A percentile compares a stretch with the other conserved stretches of the same genome.
Conservation (phyloP, 345 rosid species). For the Abelmoschus esculentus region DNA sequence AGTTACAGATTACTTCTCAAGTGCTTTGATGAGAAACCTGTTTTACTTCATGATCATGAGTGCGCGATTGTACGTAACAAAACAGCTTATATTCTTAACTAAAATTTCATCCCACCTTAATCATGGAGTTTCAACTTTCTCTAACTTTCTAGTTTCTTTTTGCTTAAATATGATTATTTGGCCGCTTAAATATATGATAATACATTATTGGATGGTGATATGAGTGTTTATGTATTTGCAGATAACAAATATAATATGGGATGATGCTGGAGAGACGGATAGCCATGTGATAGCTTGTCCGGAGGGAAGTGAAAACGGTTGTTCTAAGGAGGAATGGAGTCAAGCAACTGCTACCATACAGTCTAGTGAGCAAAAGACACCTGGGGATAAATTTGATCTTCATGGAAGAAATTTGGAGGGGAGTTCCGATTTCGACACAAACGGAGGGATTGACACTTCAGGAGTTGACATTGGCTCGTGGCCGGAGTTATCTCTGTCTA, state of each 20-base stretch:
- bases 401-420: constrained; percentile 37
- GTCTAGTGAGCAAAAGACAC: constrained; percentile 33
- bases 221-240: constrained; percentile 29
- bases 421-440: constrained; percentile 30
- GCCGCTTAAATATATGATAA: not conserved
- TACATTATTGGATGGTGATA: constrained; percentile 11
- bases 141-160: not conserved
- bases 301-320: constrained; percentile 37
- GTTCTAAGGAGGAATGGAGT: constrained; percentile 39
- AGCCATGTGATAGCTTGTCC: constrained; percentile 78
- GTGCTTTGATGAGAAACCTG: not conserved
- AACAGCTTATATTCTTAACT: not conserved
- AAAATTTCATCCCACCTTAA: not conserved
- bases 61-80: not conserved
- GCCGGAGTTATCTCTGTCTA: constrained; percentile 42
- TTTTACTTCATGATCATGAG: not conserved
- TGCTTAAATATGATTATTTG: not conserved
- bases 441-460: constrained; percentile 37
- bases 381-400: constrained; percentile 29
- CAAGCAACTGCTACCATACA: constrained; percentile 36
- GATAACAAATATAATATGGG: constrained; percentile 88
- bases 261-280: constrained; percentile 53
- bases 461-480: constrained; percentile 46
- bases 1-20: not conserved
- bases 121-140: not conserved